phyloP scores from a whole-genome alignment of 768 basidiomycete genomes.

The Clathrus columnatus region DNA sequence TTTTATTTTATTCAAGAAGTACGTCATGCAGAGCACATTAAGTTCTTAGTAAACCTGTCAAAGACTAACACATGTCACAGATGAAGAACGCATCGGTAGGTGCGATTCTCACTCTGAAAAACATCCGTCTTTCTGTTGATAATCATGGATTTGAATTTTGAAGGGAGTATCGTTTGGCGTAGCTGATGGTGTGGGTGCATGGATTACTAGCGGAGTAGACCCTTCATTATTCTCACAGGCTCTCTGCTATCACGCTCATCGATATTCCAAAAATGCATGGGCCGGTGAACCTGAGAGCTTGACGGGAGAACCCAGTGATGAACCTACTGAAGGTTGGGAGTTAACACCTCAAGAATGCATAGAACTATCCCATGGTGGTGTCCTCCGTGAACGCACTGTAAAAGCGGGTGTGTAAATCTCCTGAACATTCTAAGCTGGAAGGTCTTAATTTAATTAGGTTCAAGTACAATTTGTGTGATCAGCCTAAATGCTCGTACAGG shows the following conservation, averaged over 20 bases:
- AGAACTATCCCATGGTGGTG: constrained; percentile 61
- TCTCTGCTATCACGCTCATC: constrained; percentile 79
- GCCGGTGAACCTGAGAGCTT: constrained; percentile 78
- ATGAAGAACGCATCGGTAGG: constrained; percentile 75
- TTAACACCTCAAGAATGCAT: constrained; percentile 63
- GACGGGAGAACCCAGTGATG: constrained; percentile 64
- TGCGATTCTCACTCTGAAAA: constrained; percentile 17
- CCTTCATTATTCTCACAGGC: constrained; percentile 87
- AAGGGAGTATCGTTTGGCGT: constrained; percentile 77
- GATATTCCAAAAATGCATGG: constrained; percentile 66
- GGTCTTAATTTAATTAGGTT: constrained; percentile 41
- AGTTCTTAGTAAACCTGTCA: not conserved
- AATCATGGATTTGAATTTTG: constrained; percentile 11
- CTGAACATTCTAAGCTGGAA: constrained; percentile 7
- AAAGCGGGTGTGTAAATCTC: constrained; percentile 18
- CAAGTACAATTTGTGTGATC: constrained; percentile 72
- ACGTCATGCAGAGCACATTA: constrained; percentile 19
- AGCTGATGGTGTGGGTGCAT: constrained; percentile 91
- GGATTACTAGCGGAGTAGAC: constrained; percentile 77
- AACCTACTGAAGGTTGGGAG: constrained; percentile 57
- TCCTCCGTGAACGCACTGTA: constrained; percentile 54
- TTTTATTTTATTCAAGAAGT: constrained; percentile 67
- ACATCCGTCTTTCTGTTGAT: constrained; percentile 1
- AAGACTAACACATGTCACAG: constrained; percentile 25
- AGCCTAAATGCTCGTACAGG: constrained; percentile 71